phyloP scores from a whole-genome alignment of 129 eudicot species.

The Dittrichia graveolens region DNA sequence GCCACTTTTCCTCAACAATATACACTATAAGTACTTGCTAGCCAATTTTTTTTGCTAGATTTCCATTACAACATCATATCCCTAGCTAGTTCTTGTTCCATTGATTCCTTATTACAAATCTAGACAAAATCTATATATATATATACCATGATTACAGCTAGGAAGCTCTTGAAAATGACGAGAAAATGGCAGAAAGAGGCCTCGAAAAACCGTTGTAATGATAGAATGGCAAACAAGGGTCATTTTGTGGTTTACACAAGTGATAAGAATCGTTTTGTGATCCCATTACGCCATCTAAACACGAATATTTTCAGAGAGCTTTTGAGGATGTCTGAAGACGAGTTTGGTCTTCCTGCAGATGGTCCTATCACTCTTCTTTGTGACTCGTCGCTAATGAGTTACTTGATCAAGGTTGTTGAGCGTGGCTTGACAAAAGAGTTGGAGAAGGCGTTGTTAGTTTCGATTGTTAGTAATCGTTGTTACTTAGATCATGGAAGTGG shows the following conservation, averaged over 20 bases:
- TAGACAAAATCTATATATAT: not conserved
- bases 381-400: slow-evolving; percentile 43
- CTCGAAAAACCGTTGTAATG: slow-evolving; percentile 21
- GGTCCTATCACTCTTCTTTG: slow-evolving; percentile 64
- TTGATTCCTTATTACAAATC: not conserved
- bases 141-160: slow-evolving; percentile 33
- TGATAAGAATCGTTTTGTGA: slow-evolving; percentile 44
- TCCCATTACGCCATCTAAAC: slow-evolving; percentile 51
- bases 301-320: slow-evolving; percentile 44
- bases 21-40: slow-evolving; percentile 4
- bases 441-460: slow-evolving; percentile 41
- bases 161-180: slow-evolving; percentile 54
- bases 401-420: slow-evolving; percentile 30
- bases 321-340: slow-evolving; percentile 59
- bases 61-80: slow-evolving; percentile 14
- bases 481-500: slow-evolving; percentile 25
- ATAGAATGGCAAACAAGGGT: slow-evolving; percentile 42
- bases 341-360: slow-evolving; percentile 51
- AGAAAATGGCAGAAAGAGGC: slow-evolving; percentile 47
- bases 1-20: slow-evolving; percentile 3
- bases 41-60: not conserved
- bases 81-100: no score
- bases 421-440: slow-evolving; percentile 27
- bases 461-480: slow-evolving; percentile 36
- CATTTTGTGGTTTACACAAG: slow-evolving; percentile 53